Percentiles rank a stretch among this genome's conserved stretches.
Conservation (phyloP, 2,329 filamentous ascomycete species). For the Pseudogymnoascus sp. region DNA sequence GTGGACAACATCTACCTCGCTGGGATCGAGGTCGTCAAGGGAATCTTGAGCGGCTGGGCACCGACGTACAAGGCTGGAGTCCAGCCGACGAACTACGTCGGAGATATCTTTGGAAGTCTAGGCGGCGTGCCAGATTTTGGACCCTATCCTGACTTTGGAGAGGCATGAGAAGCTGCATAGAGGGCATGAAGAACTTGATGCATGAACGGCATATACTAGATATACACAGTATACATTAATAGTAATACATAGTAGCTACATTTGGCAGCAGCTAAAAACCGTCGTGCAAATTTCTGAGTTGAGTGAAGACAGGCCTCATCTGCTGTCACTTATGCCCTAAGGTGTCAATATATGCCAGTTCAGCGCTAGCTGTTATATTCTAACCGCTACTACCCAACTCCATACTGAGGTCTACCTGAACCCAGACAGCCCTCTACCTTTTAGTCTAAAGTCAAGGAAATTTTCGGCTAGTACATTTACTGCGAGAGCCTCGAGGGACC, state of each 20-base stretch:
- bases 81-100: constrained; percentile 55
- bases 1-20: constrained; percentile 59
- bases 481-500: no score
- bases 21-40: constrained; percentile 56
- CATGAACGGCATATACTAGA: neutral
- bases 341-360: neutral
- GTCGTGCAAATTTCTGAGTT: neutral
- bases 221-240: neutral
- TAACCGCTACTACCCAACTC: no score
- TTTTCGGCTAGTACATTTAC: no score
- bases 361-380: neutral
- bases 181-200: neutral
- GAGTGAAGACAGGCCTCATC: neutral
- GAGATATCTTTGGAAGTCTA: constrained; percentile 62
- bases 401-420: no score
- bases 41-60: constrained; percentile 55
- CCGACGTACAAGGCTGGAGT: constrained; percentile 50
- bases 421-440: no score
- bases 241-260: neutral
- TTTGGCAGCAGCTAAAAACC: neutral
- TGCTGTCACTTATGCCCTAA: neutral
- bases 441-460: no score
- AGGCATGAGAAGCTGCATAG: neutral
- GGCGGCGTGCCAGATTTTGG: constrained; percentile 61
- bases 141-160: constrained; percentile 22